Conservation (phyloP, 495 filamentous ascomycete genomes). For the Aspergillus hancockii region DNA sequence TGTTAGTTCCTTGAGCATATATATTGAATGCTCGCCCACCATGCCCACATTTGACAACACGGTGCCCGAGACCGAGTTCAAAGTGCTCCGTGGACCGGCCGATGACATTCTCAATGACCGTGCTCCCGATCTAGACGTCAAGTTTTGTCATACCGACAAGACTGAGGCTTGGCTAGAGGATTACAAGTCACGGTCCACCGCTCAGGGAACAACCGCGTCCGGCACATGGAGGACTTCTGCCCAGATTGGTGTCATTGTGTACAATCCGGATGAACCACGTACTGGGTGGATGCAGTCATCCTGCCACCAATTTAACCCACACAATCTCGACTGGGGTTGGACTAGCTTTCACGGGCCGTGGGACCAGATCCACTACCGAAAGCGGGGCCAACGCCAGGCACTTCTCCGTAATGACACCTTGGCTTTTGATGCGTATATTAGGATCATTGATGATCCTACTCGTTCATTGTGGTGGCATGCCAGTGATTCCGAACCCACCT, state of each 20-base stretch:
- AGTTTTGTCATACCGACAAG: conserved; percentile 30
- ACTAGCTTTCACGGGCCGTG: conserved; percentile 64
- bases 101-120: conserved; percentile 29
- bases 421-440: conserved; percentile 64
- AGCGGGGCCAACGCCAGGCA: conserved; percentile 60
- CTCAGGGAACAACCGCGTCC: conserved; percentile 12
- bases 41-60: conserved; percentile 41
- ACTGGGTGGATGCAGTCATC: conserved; percentile 58
- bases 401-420: conserved; percentile 65
- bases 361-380: conserved; percentile 59
- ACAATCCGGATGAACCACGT: conserved; percentile 66
- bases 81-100: conserved; percentile 36
- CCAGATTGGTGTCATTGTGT: conserved; percentile 63
- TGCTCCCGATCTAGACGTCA: conserved; percentile 32
- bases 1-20: conserved; percentile 61
- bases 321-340: conserved; percentile 67
- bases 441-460: conserved; percentile 62
- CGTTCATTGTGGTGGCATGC: conserved; percentile 64
- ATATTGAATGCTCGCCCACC: conserved; percentile 60
- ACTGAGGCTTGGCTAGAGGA: conserved; percentile 34
- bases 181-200: conserved; percentile 32
- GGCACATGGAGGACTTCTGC: conserved; percentile 55
- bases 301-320: conserved; percentile 59
- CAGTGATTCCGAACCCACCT: conserved; percentile 63
- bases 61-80: conserved; percentile 41